A percentile compares a stretch with the other conserved stretches of the same genome.
phyloP scores from a whole-genome alignment of 1,284 basidiomycete genomes.

The Kwoniella shivajii region DNA sequence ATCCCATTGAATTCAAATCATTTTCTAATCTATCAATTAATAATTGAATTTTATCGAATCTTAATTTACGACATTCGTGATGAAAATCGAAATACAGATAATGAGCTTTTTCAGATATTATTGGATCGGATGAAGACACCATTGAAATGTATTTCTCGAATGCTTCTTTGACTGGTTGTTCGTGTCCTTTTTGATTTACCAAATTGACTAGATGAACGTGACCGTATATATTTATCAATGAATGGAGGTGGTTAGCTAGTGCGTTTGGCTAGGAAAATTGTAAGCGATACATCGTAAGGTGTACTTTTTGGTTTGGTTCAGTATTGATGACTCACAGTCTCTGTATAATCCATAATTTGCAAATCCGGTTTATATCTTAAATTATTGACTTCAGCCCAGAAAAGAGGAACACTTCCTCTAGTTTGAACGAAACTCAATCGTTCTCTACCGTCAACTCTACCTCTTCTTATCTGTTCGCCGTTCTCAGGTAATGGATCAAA shows the following conservation, averaged over 20 bases:
- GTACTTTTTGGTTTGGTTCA: no score
- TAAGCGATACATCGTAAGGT: no score
- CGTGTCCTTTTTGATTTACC: constrained; percentile 93
- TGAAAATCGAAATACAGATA: constrained; percentile 99
- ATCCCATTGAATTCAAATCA: constrained; percentile 74
- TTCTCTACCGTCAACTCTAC: constrained; percentile 56
- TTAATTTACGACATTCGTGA: constrained; percentile 91
- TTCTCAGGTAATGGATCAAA: constrained; percentile 62
- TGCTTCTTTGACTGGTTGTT: constrained; percentile 93
- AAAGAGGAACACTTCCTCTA: constrained; percentile 89
- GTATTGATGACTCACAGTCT: constrained; percentile 64
- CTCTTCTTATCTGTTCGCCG: constrained; percentile 30
- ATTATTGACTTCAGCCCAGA: constrained; percentile 97
- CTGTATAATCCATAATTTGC: constrained; percentile 88
- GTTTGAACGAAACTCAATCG: constrained; percentile 85
- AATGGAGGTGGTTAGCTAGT: constrained; percentile 72
- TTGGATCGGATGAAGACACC: constrained; percentile 38
- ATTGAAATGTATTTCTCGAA: constrained; percentile 74
- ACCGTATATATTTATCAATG: constrained; percentile 77
- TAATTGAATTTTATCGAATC: constrained; percentile 87
- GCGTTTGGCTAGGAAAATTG: constrained; percentile 65
- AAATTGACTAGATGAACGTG: constrained; percentile 84
- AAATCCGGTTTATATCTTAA: constrained; percentile 95
- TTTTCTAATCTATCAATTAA: constrained; percentile 77
- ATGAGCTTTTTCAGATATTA: constrained; percentile 59